Evolutionary conservation across 2,329 filamentous ascomycete species (phyloP).

Genomic region (Cercospora janseana): DNA sequence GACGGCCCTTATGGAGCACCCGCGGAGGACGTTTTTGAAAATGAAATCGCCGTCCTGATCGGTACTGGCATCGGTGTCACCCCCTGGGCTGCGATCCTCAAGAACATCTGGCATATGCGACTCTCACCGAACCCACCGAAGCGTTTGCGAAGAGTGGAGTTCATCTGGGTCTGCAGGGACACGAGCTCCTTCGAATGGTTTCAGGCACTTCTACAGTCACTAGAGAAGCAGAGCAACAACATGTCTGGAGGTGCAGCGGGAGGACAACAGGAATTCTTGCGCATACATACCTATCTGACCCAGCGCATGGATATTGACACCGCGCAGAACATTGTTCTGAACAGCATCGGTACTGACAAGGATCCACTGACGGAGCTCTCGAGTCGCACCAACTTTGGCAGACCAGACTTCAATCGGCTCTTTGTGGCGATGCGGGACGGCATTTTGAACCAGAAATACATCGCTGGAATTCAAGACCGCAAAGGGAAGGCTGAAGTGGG

Average conservation of each 20-base stretch:
- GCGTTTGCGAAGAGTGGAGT: slow-evolving; percentile 90
- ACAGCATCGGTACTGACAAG: slow-evolving; percentile 81
- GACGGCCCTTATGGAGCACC: slow-evolving; percentile 96
- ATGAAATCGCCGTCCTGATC: slow-evolving; percentile 82
- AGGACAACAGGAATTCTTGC: slow-evolving; percentile 76
- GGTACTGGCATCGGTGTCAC: slow-evolving; percentile 86
- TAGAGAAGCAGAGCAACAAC: slow-evolving; percentile 79
- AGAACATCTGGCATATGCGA: slow-evolving; percentile 97
- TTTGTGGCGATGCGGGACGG: slow-evolving; percentile 84
- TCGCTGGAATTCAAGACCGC: slow-evolving; percentile 61
- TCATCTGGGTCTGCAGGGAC: slow-evolving; percentile 98
- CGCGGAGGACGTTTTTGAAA: slow-evolving; percentile 94
- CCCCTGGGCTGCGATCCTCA: slow-evolving; percentile 82
- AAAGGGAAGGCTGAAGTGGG: slow-evolving; percentile 76
- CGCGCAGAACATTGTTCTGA: slow-evolving; percentile 93
- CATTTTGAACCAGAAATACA: slow-evolving; percentile 79
- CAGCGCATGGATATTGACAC: slow-evolving; percentile 90
- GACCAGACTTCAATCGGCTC: slow-evolving; percentile 80
- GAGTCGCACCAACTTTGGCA: slow-evolving; percentile 87
- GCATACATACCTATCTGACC: slow-evolving; percentile 97
- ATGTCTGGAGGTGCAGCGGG: slow-evolving; percentile 48
- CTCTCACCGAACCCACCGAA: slow-evolving; percentile 84
- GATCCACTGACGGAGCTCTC: slow-evolving; percentile 92
- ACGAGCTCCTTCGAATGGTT: slow-evolving; percentile 98
- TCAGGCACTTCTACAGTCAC: slow-evolving; percentile 84